phyloP scores from a whole-genome alignment of 306 rosid species.

The Corylus heterophylla region DNA sequence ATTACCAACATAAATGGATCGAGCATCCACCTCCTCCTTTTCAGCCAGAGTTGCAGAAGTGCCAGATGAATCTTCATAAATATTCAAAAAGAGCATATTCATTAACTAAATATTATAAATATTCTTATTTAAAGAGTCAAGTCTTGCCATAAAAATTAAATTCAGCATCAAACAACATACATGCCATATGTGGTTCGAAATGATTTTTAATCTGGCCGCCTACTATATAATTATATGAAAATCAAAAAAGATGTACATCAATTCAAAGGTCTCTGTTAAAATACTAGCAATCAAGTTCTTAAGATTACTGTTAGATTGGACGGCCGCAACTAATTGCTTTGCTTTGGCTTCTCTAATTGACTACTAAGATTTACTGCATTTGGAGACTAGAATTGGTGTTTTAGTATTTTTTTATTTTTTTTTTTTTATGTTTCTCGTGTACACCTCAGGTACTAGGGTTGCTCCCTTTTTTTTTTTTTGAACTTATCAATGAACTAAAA shows the following conservation, averaged over 20 bases:
- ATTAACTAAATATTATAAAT: background rate
- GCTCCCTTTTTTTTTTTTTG: background rate
- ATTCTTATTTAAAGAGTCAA: constrained; percentile 9
- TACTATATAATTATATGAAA: background rate
- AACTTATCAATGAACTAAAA: background rate
- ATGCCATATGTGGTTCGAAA: background rate
- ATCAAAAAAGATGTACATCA: background rate
- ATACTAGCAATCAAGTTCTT: background rate
- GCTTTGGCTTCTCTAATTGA: background rate
- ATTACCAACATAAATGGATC: constrained; percentile 98
- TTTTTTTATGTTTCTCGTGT: background rate
- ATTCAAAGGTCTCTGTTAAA: background rate
- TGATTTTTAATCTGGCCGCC: background rate
- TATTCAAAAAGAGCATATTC: constrained; percentile 24
- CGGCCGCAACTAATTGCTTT: background rate
- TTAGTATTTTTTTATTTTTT: background rate
- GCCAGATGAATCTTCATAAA: constrained; percentile 67
- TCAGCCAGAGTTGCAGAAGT: constrained; percentile 87
- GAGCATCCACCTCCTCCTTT: constrained; percentile 96
- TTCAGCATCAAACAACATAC: background rate
- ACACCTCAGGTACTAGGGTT: background rate
- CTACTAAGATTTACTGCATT: background rate
- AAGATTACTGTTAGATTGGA: background rate
- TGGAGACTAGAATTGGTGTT: background rate
- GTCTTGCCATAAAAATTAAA: background rate